Base-by-base conservation (phyloP, 2,329 filamentous ascomycete genomes). In the Calonectria ilicicola region DNA sequence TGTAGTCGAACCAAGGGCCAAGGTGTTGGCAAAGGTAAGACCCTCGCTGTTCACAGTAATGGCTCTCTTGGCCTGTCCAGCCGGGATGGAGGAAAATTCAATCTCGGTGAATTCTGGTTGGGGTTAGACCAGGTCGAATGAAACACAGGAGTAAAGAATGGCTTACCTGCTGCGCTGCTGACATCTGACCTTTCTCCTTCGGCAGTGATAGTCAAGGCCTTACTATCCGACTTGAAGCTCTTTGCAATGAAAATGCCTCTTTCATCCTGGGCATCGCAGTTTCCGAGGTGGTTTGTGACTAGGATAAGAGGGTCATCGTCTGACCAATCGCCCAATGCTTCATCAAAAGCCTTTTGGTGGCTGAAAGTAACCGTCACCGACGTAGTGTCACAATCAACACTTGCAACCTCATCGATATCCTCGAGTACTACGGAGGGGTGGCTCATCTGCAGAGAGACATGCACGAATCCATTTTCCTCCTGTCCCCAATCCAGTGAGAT, bases 211-310 rank as follows among this genome's bases (percentile, higher is more conserved):
- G 81, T 79, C 40, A 83, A 73, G 21, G 77, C 70, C 3, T 74
- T 66, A 35, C 75, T 74, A 49, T 84, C 73, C 32, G 78, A 80
- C 5, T 65, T 70, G 5, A 86, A 72, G 35, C 74, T 73, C 40
- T 74, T 77, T 27, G 82, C 81, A 8, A 83, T 66, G 75, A 85
- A 86, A 74, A 85, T 83, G 21, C 84, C 82, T 40, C 85, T 82
- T 77, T 86, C 83, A 26, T 82, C 77, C 67, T 83, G 79, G n/a
- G 75, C 74, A 69, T 86, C 84, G 70, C 85, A 86, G 70, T 84
- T 80, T 35, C 84, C 84, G 23, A 83, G 67, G 76, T 86, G 82
- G 77, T 85, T 86, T 17, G 85, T 87, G 72, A 87, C 81, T 63
- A 87, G 74, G 47, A 86, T 78, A 44, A 87, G 74, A 19, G 38